Percentiles rank a stretch among this genome's conserved stretches.
Evolutionary conservation across 73 alveolate genomes (phyloP).

Genomic region (Symbiodinium natans): DNA sequence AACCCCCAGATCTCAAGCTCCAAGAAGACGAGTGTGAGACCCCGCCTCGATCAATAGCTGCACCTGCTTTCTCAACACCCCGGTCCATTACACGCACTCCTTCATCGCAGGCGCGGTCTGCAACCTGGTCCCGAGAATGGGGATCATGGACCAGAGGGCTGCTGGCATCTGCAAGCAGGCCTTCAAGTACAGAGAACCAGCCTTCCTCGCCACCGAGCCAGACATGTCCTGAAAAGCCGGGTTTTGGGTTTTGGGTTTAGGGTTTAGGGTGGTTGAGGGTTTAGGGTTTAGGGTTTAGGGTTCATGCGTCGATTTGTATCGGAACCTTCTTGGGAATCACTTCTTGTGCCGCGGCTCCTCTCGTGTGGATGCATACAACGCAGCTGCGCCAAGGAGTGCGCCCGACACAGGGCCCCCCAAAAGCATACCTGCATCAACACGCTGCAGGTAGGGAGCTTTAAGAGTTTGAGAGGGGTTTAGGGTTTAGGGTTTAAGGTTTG

Average conservation of each 20-base stretch:
- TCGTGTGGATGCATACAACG: slow-evolving; percentile 60
- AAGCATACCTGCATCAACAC: slow-evolving; percentile 27
- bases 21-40: not conserved
- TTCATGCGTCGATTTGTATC: too few relatives aligned
- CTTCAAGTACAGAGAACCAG: slow-evolving; percentile 80
- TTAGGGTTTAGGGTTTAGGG: too few relatives aligned
- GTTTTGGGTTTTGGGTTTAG: too few relatives aligned
- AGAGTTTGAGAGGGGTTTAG: too few relatives aligned
- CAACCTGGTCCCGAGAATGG: slow-evolving; percentile 26
- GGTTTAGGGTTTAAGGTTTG: too few relatives aligned
- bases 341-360: not conserved
- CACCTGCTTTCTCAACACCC: slow-evolving; percentile 78
- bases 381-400: slow-evolving; percentile 71
- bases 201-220: slow-evolving; percentile 77
- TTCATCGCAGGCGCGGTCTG: slow-evolving; percentile 83
- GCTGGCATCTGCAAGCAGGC: too few relatives aligned
- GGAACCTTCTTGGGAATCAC: too few relatives aligned
- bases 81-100: slow-evolving; percentile 89
- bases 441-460: not conserved
- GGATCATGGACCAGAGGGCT: not conserved
- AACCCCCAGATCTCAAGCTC: not conserved
- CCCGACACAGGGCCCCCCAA: slow-evolving; percentile 79
- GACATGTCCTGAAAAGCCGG: slow-evolving; percentile 31
- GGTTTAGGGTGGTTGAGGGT: too few relatives aligned
- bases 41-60: slow-evolving; percentile 51